These are phyloP conservation scores for Pistacia vera DNA, from an alignment of 345 rosid genomes.

Conservation along the genomic window DNA sequence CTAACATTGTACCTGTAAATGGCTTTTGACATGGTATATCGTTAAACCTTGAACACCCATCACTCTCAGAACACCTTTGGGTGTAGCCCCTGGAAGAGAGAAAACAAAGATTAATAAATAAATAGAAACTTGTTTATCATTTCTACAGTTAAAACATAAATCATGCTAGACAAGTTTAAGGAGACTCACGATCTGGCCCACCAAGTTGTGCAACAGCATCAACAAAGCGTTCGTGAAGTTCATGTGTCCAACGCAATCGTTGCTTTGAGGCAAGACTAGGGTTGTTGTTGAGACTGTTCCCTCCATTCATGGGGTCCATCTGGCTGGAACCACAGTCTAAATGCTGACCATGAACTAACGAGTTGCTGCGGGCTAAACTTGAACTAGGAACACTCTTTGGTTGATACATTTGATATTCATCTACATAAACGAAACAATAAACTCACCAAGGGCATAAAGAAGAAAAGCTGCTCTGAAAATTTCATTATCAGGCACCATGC, in stretches of 20 bases:
- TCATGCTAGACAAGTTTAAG: not conserved
- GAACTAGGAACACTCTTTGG: constrained; percentile 43
- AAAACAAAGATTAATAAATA: not conserved
- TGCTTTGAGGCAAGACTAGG: constrained; percentile 93
- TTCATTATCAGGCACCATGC: not conserved
- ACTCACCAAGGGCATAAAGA: constrained; percentile 13
- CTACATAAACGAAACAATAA: constrained; percentile 29
- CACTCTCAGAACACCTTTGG: constrained; percentile 97
- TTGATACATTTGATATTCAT: constrained; percentile 52
- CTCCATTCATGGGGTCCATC: constrained; percentile 80
- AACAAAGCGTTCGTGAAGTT: constrained; percentile 98
- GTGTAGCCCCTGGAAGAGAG: constrained; percentile 78
- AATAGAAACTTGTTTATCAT: not conserved
- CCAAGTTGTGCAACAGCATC: constrained; percentile 99
- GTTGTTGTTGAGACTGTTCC: constrained; percentile 57
- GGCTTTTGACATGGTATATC: constrained; percentile 98
- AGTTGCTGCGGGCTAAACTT: constrained; percentile 42
- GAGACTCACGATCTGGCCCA: constrained; percentile 94
- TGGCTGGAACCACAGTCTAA: constrained; percentile 48
- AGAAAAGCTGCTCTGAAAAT: not conserved
- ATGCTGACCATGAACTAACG: constrained; percentile 55
- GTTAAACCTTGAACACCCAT: constrained; percentile 98
- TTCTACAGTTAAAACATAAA: not conserved
- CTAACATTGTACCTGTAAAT: constrained; percentile 67
- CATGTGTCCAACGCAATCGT: constrained; percentile 96